Evolutionary conservation across 495 filamentous ascomycete genomes (phyloP).

Genomic region (Glonium stellatum): DNA sequence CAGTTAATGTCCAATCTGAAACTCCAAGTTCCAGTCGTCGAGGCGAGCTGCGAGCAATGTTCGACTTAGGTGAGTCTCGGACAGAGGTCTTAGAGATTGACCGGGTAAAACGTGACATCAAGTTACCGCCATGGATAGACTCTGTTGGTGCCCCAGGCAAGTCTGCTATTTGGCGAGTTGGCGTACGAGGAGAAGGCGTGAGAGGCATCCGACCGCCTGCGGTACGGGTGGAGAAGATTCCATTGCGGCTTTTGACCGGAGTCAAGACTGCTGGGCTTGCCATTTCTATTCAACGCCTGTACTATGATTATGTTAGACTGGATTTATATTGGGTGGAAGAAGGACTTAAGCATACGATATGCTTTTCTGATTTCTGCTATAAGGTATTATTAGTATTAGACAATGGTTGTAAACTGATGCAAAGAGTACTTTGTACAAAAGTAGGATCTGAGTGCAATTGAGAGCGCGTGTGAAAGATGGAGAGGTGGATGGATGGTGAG

Average conservation of each 20-base stretch:
- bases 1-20: constrained; percentile 85
- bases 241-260: constrained; percentile 86
- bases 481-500: constrained; percentile 21
- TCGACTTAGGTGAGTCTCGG: constrained; percentile 84
- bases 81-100: constrained; percentile 51
- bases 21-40: constrained; percentile 84
- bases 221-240: constrained; percentile 84
- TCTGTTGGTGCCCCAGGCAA: constrained; percentile 47
- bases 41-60: constrained; percentile 76
- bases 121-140: constrained; percentile 57
- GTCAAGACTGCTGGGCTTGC: constrained; percentile 83
- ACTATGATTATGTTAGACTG: constrained; percentile 10
- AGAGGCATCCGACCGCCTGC: constrained; percentile 76
- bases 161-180: constrained; percentile 56
- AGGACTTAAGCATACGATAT: constrained; percentile 16
- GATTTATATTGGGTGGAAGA: neutral
- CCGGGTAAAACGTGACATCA: constrained; percentile 67
- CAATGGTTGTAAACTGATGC: constrained; percentile 27
- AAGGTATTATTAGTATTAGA: constrained; percentile 27
- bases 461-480: constrained; percentile 24
- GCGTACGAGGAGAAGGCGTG: constrained; percentile 77
- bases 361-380: constrained; percentile 18
- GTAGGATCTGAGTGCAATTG: constrained; percentile 39
- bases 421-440: constrained; percentile 14
- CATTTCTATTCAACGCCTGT: constrained; percentile 48